These are phyloP conservation scores for Inonotus hispidus DNA, from an alignment of 1,284 basidiomycete genomes.

Conservation along the genomic window DNA sequence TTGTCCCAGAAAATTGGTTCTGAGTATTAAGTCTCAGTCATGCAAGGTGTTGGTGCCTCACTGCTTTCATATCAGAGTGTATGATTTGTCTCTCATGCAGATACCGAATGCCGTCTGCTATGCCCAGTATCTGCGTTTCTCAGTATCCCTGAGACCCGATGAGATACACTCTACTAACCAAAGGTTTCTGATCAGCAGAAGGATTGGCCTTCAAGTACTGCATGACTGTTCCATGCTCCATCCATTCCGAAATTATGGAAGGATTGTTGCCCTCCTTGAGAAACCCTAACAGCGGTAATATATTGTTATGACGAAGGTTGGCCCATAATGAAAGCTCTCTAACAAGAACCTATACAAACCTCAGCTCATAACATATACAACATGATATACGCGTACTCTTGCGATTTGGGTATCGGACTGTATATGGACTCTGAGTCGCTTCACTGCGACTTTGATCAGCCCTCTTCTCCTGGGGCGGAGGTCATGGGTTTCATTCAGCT, in stretches of 20 bases:
- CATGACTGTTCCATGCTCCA: constrained; percentile 10
- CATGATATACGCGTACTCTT: constrained; percentile 2
- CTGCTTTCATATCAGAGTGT: constrained; percentile 15
- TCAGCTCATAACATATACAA: neutral
- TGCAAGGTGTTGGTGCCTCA: neutral
- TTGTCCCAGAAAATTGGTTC: constrained; percentile 3
- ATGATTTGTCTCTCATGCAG: constrained; percentile 3
- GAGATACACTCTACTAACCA: neutral
- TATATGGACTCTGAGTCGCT: constrained; percentile 11
- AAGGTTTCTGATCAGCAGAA: neutral
- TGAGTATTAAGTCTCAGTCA: neutral
- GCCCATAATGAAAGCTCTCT: constrained; percentile 14
- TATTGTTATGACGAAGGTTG: constrained; percentile 9
- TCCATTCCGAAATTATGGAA: constrained; percentile 16
- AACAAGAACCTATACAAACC: neutral
- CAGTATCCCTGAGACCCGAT: neutral
- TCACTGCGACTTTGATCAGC: constrained; percentile 10
- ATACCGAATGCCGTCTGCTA: constrained; percentile 10
- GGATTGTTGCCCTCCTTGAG: constrained; percentile 4
- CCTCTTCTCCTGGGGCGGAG: neutral
- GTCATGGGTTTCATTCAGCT: neutral
- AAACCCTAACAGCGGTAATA: constrained; percentile 10
- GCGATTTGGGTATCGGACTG: neutral
- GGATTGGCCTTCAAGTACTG: constrained; percentile 4
- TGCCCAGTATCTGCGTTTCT: constrained; percentile 2